These are phyloP conservation scores for Anisogramma anomala DNA, from an alignment of 2,329 filamentous ascomycete species.

Conservation along the genomic window DNA sequence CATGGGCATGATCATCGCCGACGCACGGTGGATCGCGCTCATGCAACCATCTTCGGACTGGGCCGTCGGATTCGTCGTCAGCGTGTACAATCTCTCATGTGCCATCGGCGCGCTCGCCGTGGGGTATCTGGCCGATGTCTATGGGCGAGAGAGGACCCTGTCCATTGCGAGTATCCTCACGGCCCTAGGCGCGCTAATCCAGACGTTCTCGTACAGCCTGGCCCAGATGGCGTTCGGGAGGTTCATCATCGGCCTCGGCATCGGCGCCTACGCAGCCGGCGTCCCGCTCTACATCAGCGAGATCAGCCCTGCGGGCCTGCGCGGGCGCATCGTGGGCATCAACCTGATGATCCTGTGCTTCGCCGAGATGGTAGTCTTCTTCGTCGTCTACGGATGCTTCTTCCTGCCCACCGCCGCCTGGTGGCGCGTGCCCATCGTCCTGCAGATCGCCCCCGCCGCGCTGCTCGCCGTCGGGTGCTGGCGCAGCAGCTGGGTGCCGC, in stretches of 20 bases:
- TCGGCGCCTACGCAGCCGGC: slow-evolving; percentile 22
- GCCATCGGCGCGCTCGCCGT: slow-evolving; percentile 21
- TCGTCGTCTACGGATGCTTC: slow-evolving; percentile 20
- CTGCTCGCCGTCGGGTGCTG: slow-evolving; percentile 17
- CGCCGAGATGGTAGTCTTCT: slow-evolving; percentile 23
- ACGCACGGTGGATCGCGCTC: slow-evolving; percentile 20
- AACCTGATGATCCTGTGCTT: slow-evolving; percentile 23
- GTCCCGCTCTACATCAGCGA: slow-evolving; percentile 24
- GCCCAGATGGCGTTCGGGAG: slow-evolving; percentile 20
- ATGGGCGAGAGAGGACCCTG: slow-evolving; percentile 21
- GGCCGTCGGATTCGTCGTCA: slow-evolving; percentile 22
- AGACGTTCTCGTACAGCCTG: slow-evolving; percentile 3
- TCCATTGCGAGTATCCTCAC: slow-evolving; percentile 18
- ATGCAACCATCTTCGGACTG: slow-evolving; percentile 22
- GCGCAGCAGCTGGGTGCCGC: slow-evolving; percentile 15
- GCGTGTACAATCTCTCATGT: slow-evolving; percentile 23
- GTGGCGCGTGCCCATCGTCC: slow-evolving; percentile 24
- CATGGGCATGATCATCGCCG: slow-evolving; percentile 24
- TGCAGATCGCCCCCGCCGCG: slow-evolving; percentile 19
- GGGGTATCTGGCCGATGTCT: slow-evolving; percentile 20
- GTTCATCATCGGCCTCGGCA: slow-evolving; percentile 20
- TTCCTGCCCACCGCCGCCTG: slow-evolving; percentile 20
- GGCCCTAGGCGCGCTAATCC: slow-evolving; percentile 6
- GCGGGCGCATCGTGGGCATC: slow-evolving; percentile 22
- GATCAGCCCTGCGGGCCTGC: slow-evolving; percentile 20